Percentiles rank a stretch among this genome's conserved stretches.
Evolutionary conservation across 164 flowering plant genomes (phyloP).

Genomic region (Cinnamomum micranthum): DNA sequence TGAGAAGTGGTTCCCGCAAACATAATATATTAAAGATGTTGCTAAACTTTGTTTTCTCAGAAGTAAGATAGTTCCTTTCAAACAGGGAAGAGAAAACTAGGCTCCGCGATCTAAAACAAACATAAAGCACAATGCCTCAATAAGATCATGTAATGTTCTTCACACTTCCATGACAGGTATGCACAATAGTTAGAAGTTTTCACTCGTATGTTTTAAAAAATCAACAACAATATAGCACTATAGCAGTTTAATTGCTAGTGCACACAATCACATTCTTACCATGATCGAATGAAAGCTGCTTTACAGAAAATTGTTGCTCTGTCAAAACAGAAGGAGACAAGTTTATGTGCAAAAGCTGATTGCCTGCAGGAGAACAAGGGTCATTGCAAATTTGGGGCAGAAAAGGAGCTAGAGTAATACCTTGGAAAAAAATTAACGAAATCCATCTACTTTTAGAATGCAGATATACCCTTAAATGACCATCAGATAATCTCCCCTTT

Average conservation of each 20-base stretch:
- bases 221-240: background rate
- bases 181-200: background rate
- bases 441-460: background rate
- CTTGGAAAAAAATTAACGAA: background rate
- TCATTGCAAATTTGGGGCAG: background rate
- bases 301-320: constrained; percentile 16
- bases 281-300: constrained; percentile 19
- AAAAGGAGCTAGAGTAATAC: background rate
- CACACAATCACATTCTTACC: constrained; percentile 21
- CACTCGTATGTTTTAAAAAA: background rate
- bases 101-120: background rate
- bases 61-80: background rate
- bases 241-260: background rate
- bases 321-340: constrained; percentile 35
- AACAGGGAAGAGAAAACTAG: background rate
- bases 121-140: background rate
- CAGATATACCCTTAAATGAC: too few species aligned
- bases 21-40: background rate
- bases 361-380: constrained; percentile 25
- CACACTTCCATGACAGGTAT: background rate
- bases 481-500: too few species aligned
- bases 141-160: background rate
- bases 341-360: constrained; percentile 24
- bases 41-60: background rate
- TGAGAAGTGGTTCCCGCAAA: constrained; percentile 4